A percentile compares a stretch with the other conserved stretches of the same genome.
Evolutionary conservation across 768 basidiomycete species (phyloP).

Genomic region (Coprinopsis cinerea): DNA sequence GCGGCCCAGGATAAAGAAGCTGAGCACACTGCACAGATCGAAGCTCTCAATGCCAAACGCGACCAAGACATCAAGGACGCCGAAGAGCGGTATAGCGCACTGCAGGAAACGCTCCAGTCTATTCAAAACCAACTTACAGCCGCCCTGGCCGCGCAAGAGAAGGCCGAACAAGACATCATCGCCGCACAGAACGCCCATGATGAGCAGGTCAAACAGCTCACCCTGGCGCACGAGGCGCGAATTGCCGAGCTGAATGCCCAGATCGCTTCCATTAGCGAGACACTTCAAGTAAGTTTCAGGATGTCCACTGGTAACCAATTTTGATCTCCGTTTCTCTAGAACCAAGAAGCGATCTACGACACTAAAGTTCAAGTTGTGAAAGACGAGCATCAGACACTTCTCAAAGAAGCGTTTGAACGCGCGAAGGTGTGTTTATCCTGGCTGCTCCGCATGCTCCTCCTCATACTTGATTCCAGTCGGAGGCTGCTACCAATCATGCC

Average conservation of each 20-base stretch:
- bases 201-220: constrained; percentile 45
- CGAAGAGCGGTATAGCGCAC: constrained; percentile 36
- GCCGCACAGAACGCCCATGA: constrained; percentile 43
- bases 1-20: constrained; percentile 43
- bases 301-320: not conserved
- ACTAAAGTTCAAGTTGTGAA: constrained; percentile 61
- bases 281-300: constrained; percentile 53
- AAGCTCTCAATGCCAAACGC: constrained; percentile 37
- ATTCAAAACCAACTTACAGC: constrained; percentile 43
- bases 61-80: constrained; percentile 40
- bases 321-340: constrained; percentile 33
- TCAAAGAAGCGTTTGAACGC: constrained; percentile 68
- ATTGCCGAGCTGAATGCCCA: constrained; percentile 50
- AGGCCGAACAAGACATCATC: constrained; percentile 38
- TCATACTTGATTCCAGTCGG: constrained; percentile 38
- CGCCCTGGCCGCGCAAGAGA: constrained; percentile 42
- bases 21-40: constrained; percentile 33
- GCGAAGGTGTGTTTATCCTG: constrained; percentile 55
- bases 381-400: constrained; percentile 52
- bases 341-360: constrained; percentile 63
- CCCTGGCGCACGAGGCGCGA: constrained; percentile 42
- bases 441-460: not conserved
- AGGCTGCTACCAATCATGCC: constrained; percentile 64
- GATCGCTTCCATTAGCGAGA: constrained; percentile 47
- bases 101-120: constrained; percentile 37